Conservation (phyloP, 2,329 filamentous ascomycete species). For the Elsinoe necatrix region DNA sequence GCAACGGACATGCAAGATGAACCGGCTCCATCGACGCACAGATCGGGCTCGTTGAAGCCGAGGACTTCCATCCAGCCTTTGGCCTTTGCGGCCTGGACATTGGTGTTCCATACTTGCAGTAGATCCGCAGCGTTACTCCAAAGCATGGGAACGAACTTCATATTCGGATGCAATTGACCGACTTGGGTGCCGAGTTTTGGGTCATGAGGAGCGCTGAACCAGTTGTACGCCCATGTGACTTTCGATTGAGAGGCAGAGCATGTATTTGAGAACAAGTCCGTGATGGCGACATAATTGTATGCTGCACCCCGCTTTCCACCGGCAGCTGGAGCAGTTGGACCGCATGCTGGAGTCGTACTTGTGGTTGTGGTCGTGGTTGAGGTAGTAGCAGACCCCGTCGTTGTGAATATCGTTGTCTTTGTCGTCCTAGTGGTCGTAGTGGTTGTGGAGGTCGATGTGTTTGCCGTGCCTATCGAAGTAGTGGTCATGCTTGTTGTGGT, state of each 20-base stretch:
- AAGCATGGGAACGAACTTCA: constrained; percentile 60
- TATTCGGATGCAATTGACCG: constrained; percentile 29
- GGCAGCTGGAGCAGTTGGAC: not conserved
- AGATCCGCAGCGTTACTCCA: constrained; percentile 46
- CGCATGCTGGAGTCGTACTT: constrained; percentile 19
- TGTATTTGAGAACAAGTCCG: constrained; percentile 40
- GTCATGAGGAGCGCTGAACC: constrained; percentile 41
- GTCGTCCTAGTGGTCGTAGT: not conserved
- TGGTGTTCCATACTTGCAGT: constrained; percentile 42
- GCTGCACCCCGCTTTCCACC: constrained; percentile 57
- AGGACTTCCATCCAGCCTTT: constrained; percentile 51
- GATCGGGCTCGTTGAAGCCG: constrained; percentile 66
- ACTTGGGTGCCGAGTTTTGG: constrained; percentile 17
- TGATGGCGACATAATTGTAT: constrained; percentile 54
- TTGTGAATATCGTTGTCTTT: constrained; percentile 20
- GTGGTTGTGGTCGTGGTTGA: constrained; percentile 20
- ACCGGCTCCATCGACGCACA: constrained; percentile 29
- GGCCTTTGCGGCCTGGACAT: constrained; percentile 39
- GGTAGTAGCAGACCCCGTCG: not conserved
- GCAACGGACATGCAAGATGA: constrained; percentile 52
- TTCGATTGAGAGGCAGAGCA: constrained; percentile 35
- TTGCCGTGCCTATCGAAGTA: not conserved
- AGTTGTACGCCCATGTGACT: constrained; percentile 61
- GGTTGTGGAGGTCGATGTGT: not conserved
- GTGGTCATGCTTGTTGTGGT: not conserved